Evolutionary conservation across 2,329 filamentous ascomycete species (phyloP).

Genomic region (Phaeosphaeria sp.): DNA sequence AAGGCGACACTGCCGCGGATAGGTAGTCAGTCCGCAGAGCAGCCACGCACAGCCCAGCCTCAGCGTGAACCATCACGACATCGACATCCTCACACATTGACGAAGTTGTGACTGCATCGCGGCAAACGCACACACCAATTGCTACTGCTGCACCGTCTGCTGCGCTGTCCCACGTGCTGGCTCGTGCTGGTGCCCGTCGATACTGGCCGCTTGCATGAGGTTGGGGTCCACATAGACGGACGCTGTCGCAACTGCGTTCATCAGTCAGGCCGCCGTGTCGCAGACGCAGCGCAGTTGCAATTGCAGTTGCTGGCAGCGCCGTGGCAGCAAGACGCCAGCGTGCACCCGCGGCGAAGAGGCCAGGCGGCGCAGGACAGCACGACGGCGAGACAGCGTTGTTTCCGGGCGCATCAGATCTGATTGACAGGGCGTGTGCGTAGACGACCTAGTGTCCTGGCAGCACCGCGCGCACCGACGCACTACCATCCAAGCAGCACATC

Average conservation of each 20-base stretch:
- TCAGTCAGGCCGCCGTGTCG: neutral
- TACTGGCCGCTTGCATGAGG: neutral
- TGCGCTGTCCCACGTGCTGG: conserved; percentile 6
- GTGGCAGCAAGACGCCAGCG: neutral
- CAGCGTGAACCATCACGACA: neutral
- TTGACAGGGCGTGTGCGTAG: neutral
- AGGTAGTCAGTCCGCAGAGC: too few relatives aligned
- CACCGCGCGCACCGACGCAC: neutral
- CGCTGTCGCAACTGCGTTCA: too few relatives aligned
- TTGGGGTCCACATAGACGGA: neutral
- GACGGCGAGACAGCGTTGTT: neutral
- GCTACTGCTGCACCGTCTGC: neutral
- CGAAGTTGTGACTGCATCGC: too few relatives aligned
- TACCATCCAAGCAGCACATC: neutral
- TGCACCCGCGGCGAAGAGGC: neutral
- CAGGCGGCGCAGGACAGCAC: neutral
- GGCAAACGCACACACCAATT: neutral
- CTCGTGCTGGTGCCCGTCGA: conserved; percentile 10
- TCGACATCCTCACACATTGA: neutral
- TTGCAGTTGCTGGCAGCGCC: neutral
- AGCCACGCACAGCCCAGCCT: too few relatives aligned
- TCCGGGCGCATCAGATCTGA: neutral
- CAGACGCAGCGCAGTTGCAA: neutral
- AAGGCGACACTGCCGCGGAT: neutral
- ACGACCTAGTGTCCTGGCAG: neutral